These are phyloP conservation scores for Clohesyomyces aquaticus DNA, from an alignment of 495 filamentous ascomycete genomes.

Conservation along the genomic window DNA sequence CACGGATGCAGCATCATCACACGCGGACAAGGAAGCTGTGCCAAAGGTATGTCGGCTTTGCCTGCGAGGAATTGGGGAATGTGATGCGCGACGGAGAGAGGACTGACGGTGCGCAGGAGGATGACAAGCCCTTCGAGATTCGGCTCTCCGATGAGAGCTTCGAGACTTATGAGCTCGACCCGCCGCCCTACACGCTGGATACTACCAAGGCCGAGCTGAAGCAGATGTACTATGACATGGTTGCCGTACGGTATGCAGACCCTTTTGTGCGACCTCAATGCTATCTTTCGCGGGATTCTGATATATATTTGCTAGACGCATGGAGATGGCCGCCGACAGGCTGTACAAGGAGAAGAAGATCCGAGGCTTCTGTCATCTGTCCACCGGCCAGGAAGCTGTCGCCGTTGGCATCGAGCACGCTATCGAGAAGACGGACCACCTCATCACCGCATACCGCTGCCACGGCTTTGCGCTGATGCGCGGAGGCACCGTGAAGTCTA, in stretches of 20 bases:
- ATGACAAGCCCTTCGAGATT: conserved; percentile 92
- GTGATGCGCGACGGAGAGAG: conserved; percentile 9
- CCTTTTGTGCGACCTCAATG: not conserved
- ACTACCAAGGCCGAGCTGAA: conserved; percentile 97
- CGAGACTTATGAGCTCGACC: conserved; percentile 98
- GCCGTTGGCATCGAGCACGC: conserved; percentile 96
- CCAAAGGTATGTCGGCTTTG: conserved; percentile 57
- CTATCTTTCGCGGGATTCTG: conserved; percentile 6
- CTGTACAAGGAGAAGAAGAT: conserved; percentile 99
- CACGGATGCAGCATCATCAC: conserved; percentile 88
- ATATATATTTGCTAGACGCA: conserved; percentile 65
- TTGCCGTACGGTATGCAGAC: conserved; percentile 73
- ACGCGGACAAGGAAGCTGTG: conserved; percentile 82
- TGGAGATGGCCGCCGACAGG: conserved; percentile 98
- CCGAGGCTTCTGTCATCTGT: conserved; percentile 98
- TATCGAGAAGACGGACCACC: conserved; percentile 83
- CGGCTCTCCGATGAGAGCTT: conserved; percentile 95
- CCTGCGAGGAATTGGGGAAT: not conserved
- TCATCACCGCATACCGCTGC: conserved; percentile 98
- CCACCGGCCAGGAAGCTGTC: conserved; percentile 96
- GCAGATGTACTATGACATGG: conserved; percentile 99
- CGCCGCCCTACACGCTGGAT: conserved; percentile 84
- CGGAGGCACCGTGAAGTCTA: conserved; percentile 84
- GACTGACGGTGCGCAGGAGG: conserved; percentile 62
- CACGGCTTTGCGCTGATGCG: conserved; percentile 98